Evolutionary conservation across 169 alveolate species (phyloP), one percentile per base, ranked within the genome.

Genomic region (Plasmodium knowlesi): DNA sequence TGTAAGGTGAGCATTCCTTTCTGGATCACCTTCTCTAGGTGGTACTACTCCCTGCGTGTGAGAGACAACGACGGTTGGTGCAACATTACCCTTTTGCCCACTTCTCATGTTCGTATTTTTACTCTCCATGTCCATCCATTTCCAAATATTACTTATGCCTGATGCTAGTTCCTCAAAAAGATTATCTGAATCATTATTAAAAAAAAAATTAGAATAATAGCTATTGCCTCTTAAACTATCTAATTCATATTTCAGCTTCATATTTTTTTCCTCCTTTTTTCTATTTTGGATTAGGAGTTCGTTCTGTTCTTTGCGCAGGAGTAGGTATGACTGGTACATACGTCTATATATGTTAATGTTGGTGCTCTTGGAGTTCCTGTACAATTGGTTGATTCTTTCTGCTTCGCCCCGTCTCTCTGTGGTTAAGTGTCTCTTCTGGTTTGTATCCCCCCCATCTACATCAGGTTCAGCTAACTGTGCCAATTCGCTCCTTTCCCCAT

Each of bases 171-270:
- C 95, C n/a, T 82, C 95, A 28, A 91, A 91, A 1, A 91, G 57
- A 71, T 91, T 91, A 19, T 91, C 95, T 25, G 95, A 81, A 16
- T 80, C 92, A 19, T 82, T 67, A n/a, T 81, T 91, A 50, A 82
- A 82, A 91, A 91, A 91, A 22, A 46, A 50, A 16, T 82, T 91
- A 3, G 95, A 43, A 91, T 91, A 91, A 91, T 91, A 91, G 46
- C 76, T 91, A 22, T 28, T 61, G 43, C 67, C 76, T 16, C 83
- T 80, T 91, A 91, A 70, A 74, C 67, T 91, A 22, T 73, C 22
- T 41, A 91, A 71, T 82, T 91, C 95, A 82, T 91, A 91, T n/a
- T 91, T 91, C 37, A 91, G 72, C 74, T 91, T 91, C 74, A 37
- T 91, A 39, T 91, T 91, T 71, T 12, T 80, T 70, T 72, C 80